phyloP scores from a whole-genome alignment of 345 rosid species.

The Brassica nigra region DNA sequence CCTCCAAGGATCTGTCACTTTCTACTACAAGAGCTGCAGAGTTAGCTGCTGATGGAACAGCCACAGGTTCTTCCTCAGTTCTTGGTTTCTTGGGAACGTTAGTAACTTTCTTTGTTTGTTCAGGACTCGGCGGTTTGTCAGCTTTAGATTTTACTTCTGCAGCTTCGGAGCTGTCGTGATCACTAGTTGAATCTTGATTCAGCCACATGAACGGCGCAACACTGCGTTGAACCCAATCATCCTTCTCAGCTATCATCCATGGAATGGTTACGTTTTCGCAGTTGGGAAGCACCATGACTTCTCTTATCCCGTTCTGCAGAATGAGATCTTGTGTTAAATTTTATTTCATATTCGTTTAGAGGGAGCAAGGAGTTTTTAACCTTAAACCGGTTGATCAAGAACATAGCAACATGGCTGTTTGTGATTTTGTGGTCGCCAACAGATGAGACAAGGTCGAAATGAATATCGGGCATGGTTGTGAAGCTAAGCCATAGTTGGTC shows the following conservation, averaged over 20 bases:
- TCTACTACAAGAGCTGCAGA: constrained; percentile 27
- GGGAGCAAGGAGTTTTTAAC: constrained; percentile 36
- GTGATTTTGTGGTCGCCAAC: constrained; percentile 88
- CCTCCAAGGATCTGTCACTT: constrained; percentile 50
- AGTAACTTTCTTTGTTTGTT: constrained; percentile 34
- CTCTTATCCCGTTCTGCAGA: constrained; percentile 64
- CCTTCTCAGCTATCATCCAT: constrained; percentile 84
- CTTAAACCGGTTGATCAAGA: constrained; percentile 81
- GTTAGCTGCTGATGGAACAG: constrained; percentile 25
- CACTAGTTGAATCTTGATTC: constrained; percentile 60
- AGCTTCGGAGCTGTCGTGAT: constrained; percentile 30
- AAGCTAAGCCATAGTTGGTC: constrained; percentile 94
- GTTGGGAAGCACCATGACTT: constrained; percentile 86
- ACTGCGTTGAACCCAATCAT: constrained; percentile 79
- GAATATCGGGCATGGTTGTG: constrained; percentile 86
- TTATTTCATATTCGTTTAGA: not conserved
- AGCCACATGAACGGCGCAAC: constrained; percentile 88
- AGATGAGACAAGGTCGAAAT: constrained; percentile 70
- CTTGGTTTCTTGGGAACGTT: constrained; percentile 26
- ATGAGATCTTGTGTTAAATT: not conserved
- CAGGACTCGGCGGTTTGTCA: constrained; percentile 37
- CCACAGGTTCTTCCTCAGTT: constrained; percentile 23
- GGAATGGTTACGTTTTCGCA: constrained; percentile 74
- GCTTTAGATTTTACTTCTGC: constrained; percentile 47
- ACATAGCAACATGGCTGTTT: constrained; percentile 60